Evolutionary conservation across 495 filamentous ascomycete species (phyloP).

Genomic region (Penicillium riverlandense): DNA sequence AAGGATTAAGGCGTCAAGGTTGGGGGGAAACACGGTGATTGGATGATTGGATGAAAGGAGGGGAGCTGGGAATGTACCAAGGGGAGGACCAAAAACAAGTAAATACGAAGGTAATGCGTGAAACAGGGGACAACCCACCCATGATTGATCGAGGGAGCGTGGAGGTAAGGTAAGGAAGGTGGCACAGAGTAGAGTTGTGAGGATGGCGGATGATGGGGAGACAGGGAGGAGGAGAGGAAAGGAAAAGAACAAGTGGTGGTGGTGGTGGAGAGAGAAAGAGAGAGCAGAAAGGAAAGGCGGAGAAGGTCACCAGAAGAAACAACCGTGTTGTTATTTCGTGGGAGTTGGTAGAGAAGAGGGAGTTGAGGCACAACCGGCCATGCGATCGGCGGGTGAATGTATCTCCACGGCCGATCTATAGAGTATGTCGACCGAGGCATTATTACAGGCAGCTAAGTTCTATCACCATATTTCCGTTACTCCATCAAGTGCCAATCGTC

Average conservation of each 20-base stretch:
- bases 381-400: too few species aligned
- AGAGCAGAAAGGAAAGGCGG: neutral
- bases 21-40: conserved; percentile 15
- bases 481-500: conserved; percentile 3
- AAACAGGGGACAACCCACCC: conserved; percentile 19
- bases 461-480: conserved; percentile 3
- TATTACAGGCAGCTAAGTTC: too few species aligned
- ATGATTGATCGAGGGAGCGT: conserved; percentile 13
- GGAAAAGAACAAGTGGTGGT: conserved; percentile 1
- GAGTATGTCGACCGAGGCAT: too few species aligned
- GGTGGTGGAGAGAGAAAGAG: neutral
- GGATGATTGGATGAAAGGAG: conserved; percentile 13
- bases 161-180: conserved; percentile 3
- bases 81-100: conserved; percentile 9
- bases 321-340: too few species aligned
- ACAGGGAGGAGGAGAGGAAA: conserved; percentile 12
- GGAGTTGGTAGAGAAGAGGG: too few species aligned
- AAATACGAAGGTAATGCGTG: conserved; percentile 1
- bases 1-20: conserved; percentile 21
- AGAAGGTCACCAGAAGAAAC: too few species aligned
- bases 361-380: too few species aligned
- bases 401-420: too few species aligned
- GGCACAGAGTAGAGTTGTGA: conserved; percentile 1
- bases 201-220: conserved; percentile 2
- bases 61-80: conserved; percentile 19